A percentile compares a stretch with the other conserved stretches of the same genome.
phyloP scores from a whole-genome alignment of 805 yeast species.

The Candida qinlingensis region DNA sequence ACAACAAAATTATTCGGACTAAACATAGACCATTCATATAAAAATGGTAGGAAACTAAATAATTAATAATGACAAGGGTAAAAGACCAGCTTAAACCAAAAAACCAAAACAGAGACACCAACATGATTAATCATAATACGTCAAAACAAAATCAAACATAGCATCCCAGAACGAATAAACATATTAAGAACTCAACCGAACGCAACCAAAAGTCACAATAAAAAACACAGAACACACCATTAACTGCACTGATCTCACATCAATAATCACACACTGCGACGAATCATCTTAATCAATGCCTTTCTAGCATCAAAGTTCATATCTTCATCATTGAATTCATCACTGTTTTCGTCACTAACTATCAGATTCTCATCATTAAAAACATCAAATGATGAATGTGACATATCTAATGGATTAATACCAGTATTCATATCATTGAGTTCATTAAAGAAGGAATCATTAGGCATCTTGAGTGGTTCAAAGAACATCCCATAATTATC shows the following conservation, averaged over 20 bases:
- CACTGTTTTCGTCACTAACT: conserved; percentile 10
- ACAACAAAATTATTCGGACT: too few species aligned
- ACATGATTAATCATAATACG: too few species aligned
- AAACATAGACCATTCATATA: too few species aligned
- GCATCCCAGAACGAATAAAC: background rate
- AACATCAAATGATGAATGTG: conserved; percentile 1
- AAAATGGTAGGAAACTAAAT: background rate
- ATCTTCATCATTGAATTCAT: conserved; percentile 13
- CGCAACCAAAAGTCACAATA: background rate
- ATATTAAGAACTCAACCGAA: background rate
- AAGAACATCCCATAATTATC: conserved; percentile 17
- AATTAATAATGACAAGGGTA: background rate
- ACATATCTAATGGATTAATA: background rate
- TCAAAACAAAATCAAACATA: background rate
- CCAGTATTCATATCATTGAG: conserved; percentile 9
- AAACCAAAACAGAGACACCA: too few species aligned
- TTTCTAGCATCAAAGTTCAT: conserved; percentile 25
- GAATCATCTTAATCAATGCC: conserved; percentile 24
- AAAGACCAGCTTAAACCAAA: background rate
- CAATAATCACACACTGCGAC: conserved; percentile 19
- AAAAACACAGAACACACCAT: too few species aligned
- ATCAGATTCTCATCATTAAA: conserved; percentile 4
- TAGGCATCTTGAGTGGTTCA: conserved; percentile 20
- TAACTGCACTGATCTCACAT: background rate
- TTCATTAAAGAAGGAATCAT: conserved; percentile 17